Percentiles rank a stretch among this genome's conserved stretches.
Conservation (phyloP, 164 flowering plant genomes). For the Malania oleifera region DNA sequence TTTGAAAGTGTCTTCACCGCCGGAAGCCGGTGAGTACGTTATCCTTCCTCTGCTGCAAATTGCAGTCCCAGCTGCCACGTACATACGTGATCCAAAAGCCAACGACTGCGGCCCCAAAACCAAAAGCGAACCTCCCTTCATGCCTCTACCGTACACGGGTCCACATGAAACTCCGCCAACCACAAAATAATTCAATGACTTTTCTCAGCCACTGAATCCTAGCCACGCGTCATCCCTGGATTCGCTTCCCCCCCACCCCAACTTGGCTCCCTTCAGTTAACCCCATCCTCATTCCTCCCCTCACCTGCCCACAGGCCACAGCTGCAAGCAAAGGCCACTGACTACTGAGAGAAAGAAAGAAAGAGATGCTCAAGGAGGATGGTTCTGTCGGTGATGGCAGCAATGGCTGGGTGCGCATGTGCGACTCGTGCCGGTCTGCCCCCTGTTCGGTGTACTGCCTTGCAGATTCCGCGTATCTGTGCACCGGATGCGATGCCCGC, state of each 20-base stretch:
- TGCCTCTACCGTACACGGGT: conserved; percentile 6
- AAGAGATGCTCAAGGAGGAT: conserved; percentile 28
- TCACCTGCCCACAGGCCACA: too few species aligned
- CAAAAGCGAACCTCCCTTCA: conserved; percentile 8
- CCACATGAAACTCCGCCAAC: conserved; percentile 32
- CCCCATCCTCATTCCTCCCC: neutral
- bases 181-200: conserved; percentile 42
- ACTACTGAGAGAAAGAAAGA: neutral
- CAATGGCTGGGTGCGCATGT: conserved; percentile 41
- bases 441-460: conserved; percentile 63
- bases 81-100: conserved; percentile 5
- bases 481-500: conserved; percentile 58
- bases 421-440: conserved; percentile 57
- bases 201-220: conserved; percentile 18
- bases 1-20: too few species aligned
- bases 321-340: too few species aligned
- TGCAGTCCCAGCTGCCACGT: too few species aligned
- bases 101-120: conserved; percentile 9
- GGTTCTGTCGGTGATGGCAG: conserved; percentile 13
- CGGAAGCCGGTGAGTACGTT: too few species aligned
- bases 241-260: conserved; percentile 27
- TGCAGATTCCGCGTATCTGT: conserved; percentile 61
- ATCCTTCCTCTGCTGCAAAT: too few species aligned
- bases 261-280: conserved; percentile 1
- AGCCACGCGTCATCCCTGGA: conserved; percentile 36